Conservation (phyloP, 768 basidiomycete species). For the Udeniomyces megalosporus region DNA sequence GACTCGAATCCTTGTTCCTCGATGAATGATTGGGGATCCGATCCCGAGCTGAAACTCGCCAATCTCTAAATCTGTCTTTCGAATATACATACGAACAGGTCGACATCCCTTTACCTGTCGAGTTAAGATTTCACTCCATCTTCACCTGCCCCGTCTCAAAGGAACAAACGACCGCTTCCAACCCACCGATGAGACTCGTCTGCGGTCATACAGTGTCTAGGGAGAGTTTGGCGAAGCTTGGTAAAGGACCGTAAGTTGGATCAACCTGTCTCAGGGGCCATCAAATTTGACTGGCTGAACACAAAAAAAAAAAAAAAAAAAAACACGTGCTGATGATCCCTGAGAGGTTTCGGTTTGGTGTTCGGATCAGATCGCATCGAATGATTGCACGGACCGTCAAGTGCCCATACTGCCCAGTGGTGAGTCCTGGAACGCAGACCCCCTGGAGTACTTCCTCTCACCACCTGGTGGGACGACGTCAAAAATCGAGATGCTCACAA, state of each 20-base stretch:
- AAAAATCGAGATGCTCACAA: too few relatives aligned
- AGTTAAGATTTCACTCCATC: slow-evolving; percentile 87
- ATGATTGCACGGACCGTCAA: slow-evolving; percentile 45
- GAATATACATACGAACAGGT: too few relatives aligned
- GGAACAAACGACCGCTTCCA: slow-evolving; percentile 69
- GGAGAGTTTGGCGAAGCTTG: slow-evolving; percentile 76
- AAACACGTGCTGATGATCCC: too few relatives aligned
- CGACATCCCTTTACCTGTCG: slow-evolving; percentile 71
- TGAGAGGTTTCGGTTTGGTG: not conserved
- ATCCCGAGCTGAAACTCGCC: too few relatives aligned
- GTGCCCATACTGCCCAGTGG: slow-evolving; percentile 33
- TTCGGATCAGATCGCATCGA: not conserved
- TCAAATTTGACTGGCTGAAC: too few relatives aligned
- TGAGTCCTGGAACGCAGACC: not conserved
- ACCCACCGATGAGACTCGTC: slow-evolving; percentile 94
- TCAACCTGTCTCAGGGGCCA: too few relatives aligned
- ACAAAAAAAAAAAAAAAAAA: too few relatives aligned
- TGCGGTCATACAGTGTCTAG: slow-evolving; percentile 92
- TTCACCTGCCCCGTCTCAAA: slow-evolving; percentile 97
- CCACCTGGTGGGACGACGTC: too few relatives aligned
- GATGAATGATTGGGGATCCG: too few relatives aligned
- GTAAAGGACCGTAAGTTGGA: slow-evolving; percentile 70
- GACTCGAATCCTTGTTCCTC: too few relatives aligned
- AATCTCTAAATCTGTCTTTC: too few relatives aligned
- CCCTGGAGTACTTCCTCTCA: not conserved